A percentile compares a stretch with the other conserved stretches of the same genome.
Evolutionary conservation across 2,329 filamentous ascomycete species (phyloP).

Genomic region (Mycosphaerella sp.): DNA sequence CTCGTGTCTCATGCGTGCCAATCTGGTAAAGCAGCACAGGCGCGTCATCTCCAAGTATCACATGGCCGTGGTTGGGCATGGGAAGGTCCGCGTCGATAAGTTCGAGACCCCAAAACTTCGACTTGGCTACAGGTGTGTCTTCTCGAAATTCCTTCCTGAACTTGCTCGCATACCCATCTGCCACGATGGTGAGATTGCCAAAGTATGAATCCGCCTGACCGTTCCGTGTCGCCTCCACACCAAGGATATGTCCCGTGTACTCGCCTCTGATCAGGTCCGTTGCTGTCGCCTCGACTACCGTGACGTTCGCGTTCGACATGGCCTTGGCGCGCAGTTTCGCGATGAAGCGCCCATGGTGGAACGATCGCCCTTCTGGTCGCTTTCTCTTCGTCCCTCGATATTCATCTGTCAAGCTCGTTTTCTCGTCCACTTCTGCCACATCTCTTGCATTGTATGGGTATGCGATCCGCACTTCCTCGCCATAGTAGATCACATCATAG

Average conservation of each 20-base stretch:
- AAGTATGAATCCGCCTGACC: constrained; percentile 68
- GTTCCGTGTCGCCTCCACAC: constrained; percentile 69
- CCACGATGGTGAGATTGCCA: constrained; percentile 76
- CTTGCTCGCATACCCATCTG: constrained; percentile 86
- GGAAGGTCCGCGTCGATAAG: constrained; percentile 81
- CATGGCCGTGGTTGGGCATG: constrained; percentile 70
- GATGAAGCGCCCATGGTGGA: constrained; percentile 95
- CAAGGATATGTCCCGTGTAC: constrained; percentile 65
- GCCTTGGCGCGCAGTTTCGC: constrained; percentile 71
- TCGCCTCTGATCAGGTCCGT: constrained; percentile 66
- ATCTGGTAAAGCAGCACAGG: constrained; percentile 96
- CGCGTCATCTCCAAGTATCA: constrained; percentile 69
- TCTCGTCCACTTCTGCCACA: constrained; percentile 29
- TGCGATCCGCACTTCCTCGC: constrained; percentile 63
- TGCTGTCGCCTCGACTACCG: constrained; percentile 83
- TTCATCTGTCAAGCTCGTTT: constrained; percentile 30
- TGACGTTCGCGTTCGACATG: constrained; percentile 70
- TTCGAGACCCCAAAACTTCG: constrained; percentile 90
- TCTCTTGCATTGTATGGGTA: constrained; percentile 60
- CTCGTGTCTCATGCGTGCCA: constrained; percentile 85
- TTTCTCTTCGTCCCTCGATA: constrained; percentile 34
- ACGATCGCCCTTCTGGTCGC: constrained; percentile 66
- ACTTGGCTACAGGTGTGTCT: constrained; percentile 62
- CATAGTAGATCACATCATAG: constrained; percentile 81
- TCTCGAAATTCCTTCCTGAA: constrained; percentile 76